These are phyloP conservation scores for Ganoderma leucocontextum DNA, from an alignment of 1,284 basidiomycete species.

Conservation along the genomic window DNA sequence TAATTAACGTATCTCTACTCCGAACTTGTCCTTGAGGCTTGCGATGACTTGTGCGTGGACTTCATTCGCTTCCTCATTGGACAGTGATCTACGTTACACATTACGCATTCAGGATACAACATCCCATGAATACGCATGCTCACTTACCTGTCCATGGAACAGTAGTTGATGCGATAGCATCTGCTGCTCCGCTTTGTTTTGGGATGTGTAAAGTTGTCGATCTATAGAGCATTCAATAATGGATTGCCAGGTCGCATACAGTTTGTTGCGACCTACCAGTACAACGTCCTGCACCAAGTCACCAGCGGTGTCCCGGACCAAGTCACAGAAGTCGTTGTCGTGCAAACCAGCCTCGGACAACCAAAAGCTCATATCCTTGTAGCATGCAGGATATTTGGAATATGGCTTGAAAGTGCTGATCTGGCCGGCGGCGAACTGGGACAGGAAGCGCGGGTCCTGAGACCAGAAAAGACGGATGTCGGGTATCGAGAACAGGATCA, in stretches of 20 bases:
- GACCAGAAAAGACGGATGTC: conserved; percentile 99
- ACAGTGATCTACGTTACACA: conserved; percentile 69
- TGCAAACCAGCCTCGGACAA: conserved; percentile 71
- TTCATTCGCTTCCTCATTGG: conserved; percentile 89
- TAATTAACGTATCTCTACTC: conserved; percentile 80
- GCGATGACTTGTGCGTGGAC: conserved; percentile 71
- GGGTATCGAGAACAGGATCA: conserved; percentile 97
- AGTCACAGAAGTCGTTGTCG: conserved; percentile 97
- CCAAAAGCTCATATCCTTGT: conserved; percentile 96
- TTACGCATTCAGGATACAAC: conserved; percentile 19
- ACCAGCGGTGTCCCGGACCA: conserved; percentile 91
- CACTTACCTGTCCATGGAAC: conserved; percentile 92
- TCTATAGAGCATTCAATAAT: conserved; percentile 54
- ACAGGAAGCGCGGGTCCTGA: conserved; percentile 84
- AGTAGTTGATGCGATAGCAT: conserved; percentile 94
- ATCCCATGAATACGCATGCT: background rate
- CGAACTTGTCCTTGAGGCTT: conserved; percentile 63
- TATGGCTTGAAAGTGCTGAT: conserved; percentile 88
- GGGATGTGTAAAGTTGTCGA: conserved; percentile 93
- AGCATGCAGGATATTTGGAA: conserved; percentile 89
- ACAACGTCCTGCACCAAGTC: conserved; percentile 93
- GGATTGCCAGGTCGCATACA: background rate
- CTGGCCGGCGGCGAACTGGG: conserved; percentile 83
- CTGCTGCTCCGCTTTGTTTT: conserved; percentile 84
- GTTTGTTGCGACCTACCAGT: conserved; percentile 59